phyloP scores from a whole-genome alignment of 2,329 filamentous ascomycete genomes.

The Ploettnerulaceae sp. region DNA sequence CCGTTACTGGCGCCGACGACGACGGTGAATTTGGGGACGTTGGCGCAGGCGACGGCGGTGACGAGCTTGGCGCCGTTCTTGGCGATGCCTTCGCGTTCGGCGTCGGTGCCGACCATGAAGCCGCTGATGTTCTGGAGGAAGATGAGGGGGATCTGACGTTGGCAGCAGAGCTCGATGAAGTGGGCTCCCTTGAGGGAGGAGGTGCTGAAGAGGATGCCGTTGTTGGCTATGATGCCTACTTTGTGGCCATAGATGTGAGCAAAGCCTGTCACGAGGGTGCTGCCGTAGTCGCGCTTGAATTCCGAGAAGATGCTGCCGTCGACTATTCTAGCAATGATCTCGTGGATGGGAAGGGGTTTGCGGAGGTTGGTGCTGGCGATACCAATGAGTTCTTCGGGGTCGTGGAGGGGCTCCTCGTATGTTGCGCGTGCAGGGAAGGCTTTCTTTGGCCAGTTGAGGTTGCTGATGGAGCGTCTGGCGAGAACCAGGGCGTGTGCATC shows the following conservation, averaged over 20 bases:
- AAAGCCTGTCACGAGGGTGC: slow-evolving; percentile 87
- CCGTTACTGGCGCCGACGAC: slow-evolving; percentile 91
- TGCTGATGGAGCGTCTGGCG: slow-evolving; percentile 75
- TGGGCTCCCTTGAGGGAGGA: slow-evolving; percentile 91
- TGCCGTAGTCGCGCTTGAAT: slow-evolving; percentile 90
- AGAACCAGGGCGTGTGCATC: slow-evolving; percentile 88
- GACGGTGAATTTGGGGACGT: slow-evolving; percentile 95
- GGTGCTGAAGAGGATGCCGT: slow-evolving; percentile 88
- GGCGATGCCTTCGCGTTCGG: slow-evolving; percentile 90
- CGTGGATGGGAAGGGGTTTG: slow-evolving; percentile 77
- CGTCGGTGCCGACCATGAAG: slow-evolving; percentile 95
- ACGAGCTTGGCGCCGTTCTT: slow-evolving; percentile 98
- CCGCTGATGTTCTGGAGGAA: slow-evolving; percentile 97
- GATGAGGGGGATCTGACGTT: slow-evolving; percentile 82
- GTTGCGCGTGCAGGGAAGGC: slow-evolving; percentile 37
- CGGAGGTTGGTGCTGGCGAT: slow-evolving; percentile 89
- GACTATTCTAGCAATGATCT: slow-evolving; percentile 88
- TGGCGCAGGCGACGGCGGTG: slow-evolving; percentile 86
- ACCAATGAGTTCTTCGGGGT: slow-evolving; percentile 73
- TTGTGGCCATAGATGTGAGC: slow-evolving; percentile 83
- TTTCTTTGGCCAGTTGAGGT: slow-evolving; percentile 77
- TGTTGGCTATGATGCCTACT: slow-evolving; percentile 92
- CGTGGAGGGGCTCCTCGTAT: slow-evolving; percentile 76
- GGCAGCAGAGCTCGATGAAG: slow-evolving; percentile 91
- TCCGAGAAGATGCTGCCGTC: slow-evolving; percentile 87